These are phyloP conservation scores for Leptoxyphium fumago DNA, from an alignment of 2,329 filamentous ascomycete genomes.

Conservation along the genomic window DNA sequence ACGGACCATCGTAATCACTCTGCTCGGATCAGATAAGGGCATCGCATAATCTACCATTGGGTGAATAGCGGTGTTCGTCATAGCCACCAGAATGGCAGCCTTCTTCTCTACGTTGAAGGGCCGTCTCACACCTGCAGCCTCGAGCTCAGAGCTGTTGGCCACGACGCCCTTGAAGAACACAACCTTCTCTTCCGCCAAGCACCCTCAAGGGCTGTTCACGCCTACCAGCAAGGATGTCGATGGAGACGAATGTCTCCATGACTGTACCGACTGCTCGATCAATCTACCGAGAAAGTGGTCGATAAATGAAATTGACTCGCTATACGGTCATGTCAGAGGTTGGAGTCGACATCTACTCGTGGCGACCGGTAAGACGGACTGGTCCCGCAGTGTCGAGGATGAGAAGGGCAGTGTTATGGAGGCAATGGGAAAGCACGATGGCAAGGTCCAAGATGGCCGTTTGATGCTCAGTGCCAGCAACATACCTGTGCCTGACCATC, in stretches of 20 bases:
- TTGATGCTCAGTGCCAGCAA: slow-evolving; percentile 88
- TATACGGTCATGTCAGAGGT: slow-evolving; percentile 75
- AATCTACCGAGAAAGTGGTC: slow-evolving; percentile 60
- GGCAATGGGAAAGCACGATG: slow-evolving; percentile 28
- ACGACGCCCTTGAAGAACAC: slow-evolving; percentile 25
- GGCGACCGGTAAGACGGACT: slow-evolving; percentile 90
- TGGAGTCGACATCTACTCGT: slow-evolving; percentile 86
- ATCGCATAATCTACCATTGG: not conserved
- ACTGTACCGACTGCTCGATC: slow-evolving; percentile 70
- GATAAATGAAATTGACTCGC: slow-evolving; percentile 59
- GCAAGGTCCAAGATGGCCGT: slow-evolving; percentile 31
- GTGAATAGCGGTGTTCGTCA: slow-evolving; percentile 2
- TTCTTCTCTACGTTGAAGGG: slow-evolving; percentile 11
- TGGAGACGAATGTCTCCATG: slow-evolving; percentile 76
- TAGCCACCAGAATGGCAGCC: slow-evolving; percentile 10
- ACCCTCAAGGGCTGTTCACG: slow-evolving; percentile 49
- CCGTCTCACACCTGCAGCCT: slow-evolving; percentile 13
- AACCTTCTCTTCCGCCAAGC: slow-evolving; percentile 24
- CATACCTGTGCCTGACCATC: slow-evolving; percentile 60
- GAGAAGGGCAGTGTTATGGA: slow-evolving; percentile 54
- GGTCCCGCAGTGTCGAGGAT: slow-evolving; percentile 77
- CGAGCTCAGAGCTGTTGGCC: slow-evolving; percentile 7
- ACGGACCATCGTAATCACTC: not conserved
- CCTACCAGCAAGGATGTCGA: slow-evolving; percentile 62
- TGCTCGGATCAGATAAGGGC: slow-evolving; percentile 1